A percentile compares a stretch with the other conserved stretches of the same genome.
Conservation (phyloP, 2,329 filamentous ascomycete species). For the Aotearoamyces nothofagi region DNA sequence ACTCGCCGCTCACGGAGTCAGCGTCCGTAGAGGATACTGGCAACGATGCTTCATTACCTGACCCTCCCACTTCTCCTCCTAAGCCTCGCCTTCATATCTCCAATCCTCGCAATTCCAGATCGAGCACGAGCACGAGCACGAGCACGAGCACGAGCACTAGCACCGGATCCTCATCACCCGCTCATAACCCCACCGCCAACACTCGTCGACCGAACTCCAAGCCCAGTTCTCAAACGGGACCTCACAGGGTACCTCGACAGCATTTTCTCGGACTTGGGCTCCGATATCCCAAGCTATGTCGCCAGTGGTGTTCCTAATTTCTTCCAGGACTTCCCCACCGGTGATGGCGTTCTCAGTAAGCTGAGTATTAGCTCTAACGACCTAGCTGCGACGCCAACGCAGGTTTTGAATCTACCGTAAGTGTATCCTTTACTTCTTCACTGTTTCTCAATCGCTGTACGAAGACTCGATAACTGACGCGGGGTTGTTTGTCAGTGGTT, state of each 20-base stretch:
- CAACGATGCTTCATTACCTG: no score
- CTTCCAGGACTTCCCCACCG: conserved; percentile 51
- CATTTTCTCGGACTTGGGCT: conserved; percentile 12
- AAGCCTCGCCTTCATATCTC: no score
- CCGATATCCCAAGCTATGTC: conserved; percentile 26
- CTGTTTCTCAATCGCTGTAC: neutral
- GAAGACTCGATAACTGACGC: conserved; percentile 5
- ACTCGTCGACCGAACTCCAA: conserved; percentile 21
- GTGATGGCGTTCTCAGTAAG: conserved; percentile 41
- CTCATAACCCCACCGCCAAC: conserved; percentile 31
- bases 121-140: no score
- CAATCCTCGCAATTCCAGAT: no score
- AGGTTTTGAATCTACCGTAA: conserved; percentile 54
- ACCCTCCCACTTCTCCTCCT: no score
- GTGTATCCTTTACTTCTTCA: conserved; percentile 11
- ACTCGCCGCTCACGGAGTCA: no score
- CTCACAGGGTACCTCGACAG: conserved; percentile 34
- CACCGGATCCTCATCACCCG: no score
- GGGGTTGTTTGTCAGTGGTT: conserved; percentile 25
- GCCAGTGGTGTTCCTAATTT: conserved; percentile 51
- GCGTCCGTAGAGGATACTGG: no score
- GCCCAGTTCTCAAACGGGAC: conserved; percentile 24
- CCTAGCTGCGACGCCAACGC: conserved; percentile 46
- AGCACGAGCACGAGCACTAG: no score
- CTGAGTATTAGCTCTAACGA: conserved; percentile 43